These are phyloP conservation scores for Annulohypoxylon stygium DNA, from an alignment of 495 filamentous ascomycete genomes.

Conservation along the genomic window DNA sequence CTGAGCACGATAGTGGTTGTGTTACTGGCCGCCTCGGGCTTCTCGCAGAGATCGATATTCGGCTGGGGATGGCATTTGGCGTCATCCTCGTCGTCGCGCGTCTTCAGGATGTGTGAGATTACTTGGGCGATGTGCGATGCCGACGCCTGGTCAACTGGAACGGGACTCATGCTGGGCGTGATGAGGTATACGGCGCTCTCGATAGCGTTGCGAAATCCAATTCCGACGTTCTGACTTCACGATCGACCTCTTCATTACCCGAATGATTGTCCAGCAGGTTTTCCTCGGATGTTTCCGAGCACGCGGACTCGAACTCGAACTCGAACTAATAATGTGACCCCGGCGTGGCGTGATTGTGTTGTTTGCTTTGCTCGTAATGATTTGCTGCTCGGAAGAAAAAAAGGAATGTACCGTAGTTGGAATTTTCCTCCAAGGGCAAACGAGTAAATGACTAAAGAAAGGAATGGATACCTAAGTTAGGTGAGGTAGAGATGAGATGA, in stretches of 20 bases:
- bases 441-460: conserved; percentile 6
- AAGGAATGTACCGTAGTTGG: conserved; percentile 29
- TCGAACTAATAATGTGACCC: conserved; percentile 1
- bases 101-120: conserved; percentile 28
- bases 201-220: conserved; percentile 12
- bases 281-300: conserved; percentile 33
- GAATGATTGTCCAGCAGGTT: background rate
- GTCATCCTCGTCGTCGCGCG: conserved; percentile 29
- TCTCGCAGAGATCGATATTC: conserved; percentile 51
- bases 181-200: background rate
- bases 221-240: conserved; percentile 16
- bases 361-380: background rate
- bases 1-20: conserved; percentile 41
- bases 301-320: background rate
- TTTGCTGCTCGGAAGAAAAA: conserved; percentile 12
- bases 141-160: conserved; percentile 29
- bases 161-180: conserved; percentile 33
- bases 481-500: background rate
- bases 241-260: conserved; percentile 36
- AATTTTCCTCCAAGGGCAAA: background rate
- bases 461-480: background rate
- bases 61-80: conserved; percentile 47
- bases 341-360: conserved; percentile 15
- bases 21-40: conserved; percentile 33
- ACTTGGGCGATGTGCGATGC: conserved; percentile 36